Conservation (phyloP, 768 basidiomycete species). For the Tylopilus cervinicoccineus region DNA sequence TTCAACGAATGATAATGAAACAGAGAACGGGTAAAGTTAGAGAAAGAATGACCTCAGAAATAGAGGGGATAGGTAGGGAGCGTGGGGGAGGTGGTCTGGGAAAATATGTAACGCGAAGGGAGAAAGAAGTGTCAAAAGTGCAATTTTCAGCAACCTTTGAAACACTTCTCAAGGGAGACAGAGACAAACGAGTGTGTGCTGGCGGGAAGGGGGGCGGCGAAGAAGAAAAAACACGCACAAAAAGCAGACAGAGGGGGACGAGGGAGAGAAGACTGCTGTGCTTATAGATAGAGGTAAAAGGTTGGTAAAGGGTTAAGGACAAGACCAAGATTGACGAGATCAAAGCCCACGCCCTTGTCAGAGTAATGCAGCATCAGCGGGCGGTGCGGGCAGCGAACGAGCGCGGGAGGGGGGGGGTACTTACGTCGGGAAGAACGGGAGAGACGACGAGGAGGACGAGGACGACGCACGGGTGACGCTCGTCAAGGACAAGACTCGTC, state of each 20-base stretch:
- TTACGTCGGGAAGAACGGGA: constrained; percentile 22
- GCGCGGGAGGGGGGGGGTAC: constrained; percentile 2
- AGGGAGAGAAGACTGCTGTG: constrained; percentile 33
- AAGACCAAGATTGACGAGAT: constrained; percentile 34
- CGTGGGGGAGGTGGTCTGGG: constrained; percentile 36
- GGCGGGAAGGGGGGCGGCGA: constrained; percentile 15
- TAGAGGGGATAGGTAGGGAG: constrained; percentile 39
- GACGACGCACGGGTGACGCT: constrained; percentile 14
- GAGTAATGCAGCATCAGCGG: constrained; percentile 3
- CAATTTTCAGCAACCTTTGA: constrained; percentile 26
- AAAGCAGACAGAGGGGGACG: constrained; percentile 29
- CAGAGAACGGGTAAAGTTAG: constrained; percentile 51
- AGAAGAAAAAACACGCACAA: constrained; percentile 39
- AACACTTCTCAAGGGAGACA: constrained; percentile 19
- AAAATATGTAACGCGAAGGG: constrained; percentile 25
- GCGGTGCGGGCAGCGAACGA: constrained; percentile 1
- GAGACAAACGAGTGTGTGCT: constrained; percentile 33
- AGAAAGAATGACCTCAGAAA: constrained; percentile 43
- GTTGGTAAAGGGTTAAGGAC: constrained; percentile 32
- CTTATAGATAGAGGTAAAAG: constrained; percentile 37
- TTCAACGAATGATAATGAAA: constrained; percentile 39
- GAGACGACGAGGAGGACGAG: constrained; percentile 13
- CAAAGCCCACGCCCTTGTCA: constrained; percentile 24
- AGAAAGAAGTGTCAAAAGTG: constrained; percentile 26
- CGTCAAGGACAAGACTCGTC: constrained; percentile 21